A percentile compares a stretch with the other conserved stretches of the same genome.
Conservation (phyloP, 345 rosid species). For the Acer yangbiense region DNA sequence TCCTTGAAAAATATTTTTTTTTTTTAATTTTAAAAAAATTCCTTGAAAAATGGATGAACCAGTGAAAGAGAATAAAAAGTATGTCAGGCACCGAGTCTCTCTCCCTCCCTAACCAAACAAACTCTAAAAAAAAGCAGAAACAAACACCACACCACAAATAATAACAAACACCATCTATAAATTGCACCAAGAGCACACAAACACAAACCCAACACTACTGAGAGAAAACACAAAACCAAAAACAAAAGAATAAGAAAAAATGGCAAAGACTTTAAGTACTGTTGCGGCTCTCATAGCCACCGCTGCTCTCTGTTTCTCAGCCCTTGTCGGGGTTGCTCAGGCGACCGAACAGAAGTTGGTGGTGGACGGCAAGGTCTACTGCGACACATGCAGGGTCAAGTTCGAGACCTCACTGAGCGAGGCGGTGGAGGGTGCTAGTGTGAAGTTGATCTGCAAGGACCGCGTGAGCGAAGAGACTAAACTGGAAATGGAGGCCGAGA, state of each 20-base stretch:
- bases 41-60: background rate
- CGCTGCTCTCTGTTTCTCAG: conserved; percentile 21
- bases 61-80: background rate
- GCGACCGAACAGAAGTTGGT: background rate
- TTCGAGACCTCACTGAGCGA: conserved; percentile 19
- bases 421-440: conserved; percentile 24
- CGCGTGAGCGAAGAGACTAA: background rate
- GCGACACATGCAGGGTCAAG: conserved; percentile 29
- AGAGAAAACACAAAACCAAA: too few species aligned
- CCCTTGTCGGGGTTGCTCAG: conserved; percentile 14
- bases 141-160: background rate
- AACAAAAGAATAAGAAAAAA: background rate
- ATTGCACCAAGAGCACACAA: background rate
- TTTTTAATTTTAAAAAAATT: too few species aligned
- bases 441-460: conserved; percentile 32
- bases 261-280: conserved; percentile 26
- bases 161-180: background rate
- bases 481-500: conserved; percentile 19
- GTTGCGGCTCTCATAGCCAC: conserved; percentile 4
- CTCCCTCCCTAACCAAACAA: background rate
- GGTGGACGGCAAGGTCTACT: conserved; percentile 32
- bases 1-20: too few species aligned
- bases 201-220: too few species aligned
- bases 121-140: background rate
- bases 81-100: background rate